Percentiles rank a stretch among this genome's conserved stretches.
Evolutionary conservation across 139 green algal genomes (phyloP).

Genomic region (Chlorella sorokiniana): DNA sequence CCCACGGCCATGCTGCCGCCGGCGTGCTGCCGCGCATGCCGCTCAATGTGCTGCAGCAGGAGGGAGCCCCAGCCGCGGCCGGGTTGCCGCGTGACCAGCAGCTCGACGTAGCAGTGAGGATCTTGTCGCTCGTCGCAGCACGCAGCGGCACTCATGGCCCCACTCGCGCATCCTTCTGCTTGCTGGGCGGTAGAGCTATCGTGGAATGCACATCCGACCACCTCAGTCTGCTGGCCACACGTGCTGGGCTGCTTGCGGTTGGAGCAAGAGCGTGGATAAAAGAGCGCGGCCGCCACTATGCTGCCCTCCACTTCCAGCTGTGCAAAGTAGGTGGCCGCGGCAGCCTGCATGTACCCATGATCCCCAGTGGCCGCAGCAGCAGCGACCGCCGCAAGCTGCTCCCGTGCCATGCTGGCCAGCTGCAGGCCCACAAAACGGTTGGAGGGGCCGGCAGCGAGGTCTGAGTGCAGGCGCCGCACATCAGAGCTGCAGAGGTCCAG

Average conservation of each 20-base stretch:
- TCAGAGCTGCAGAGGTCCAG: neutral
- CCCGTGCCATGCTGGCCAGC: conserved; percentile 39
- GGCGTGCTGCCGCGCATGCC: neutral
- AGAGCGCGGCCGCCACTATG: conserved; percentile 31
- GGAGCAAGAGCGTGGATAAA: conserved; percentile 26
- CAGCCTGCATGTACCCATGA: neutral
- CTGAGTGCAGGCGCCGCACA: neutral
- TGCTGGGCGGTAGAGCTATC: too few species aligned
- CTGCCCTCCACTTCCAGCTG: neutral
- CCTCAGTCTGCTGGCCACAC: too few species aligned
- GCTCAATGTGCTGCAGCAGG: conserved; percentile 40
- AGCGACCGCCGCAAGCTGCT: conserved; percentile 26
- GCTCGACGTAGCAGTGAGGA: conserved; percentile 35
- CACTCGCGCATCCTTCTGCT: too few species aligned
- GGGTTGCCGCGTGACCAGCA: conserved; percentile 28
- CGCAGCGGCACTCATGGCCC: too few species aligned
- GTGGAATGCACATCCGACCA: too few species aligned
- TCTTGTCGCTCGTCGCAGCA: too few species aligned
- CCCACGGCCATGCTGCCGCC: neutral
- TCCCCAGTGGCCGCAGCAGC: conserved; percentile 16
- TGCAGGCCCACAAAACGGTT: conserved; percentile 48
- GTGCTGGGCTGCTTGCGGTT: neutral
- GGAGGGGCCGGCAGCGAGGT: conserved; percentile 7
- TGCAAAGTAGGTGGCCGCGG: neutral
- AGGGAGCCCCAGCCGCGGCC: conserved; percentile 26